Evolutionary conservation across 768 basidiomycete species (phyloP), one percentile per base, ranked within the genome.

Genomic region (Termitomyces sp.): DNA sequence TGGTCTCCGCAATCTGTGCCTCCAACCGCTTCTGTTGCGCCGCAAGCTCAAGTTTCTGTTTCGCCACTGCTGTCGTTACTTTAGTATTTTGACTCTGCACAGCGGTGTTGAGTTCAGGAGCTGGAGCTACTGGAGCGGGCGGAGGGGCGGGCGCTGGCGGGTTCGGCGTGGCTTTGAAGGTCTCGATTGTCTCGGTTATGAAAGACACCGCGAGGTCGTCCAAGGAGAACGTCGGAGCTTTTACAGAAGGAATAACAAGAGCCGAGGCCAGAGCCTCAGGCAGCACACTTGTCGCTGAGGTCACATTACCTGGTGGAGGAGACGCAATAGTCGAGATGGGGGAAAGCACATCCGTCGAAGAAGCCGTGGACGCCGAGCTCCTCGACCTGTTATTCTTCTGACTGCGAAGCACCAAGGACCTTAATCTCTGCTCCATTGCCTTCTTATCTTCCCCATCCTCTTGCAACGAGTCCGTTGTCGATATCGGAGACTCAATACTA

Each of bases 191-290:
- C 68, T 84, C 80, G 0, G 78, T 75, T 56, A 86, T 85, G 61
- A 86, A 82, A 0, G 82, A 81, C 47, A 77, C 73, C 0, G 83
- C 83, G 34, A 86, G 69, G 47, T 82, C 79, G 38, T 84, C 82
- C 35, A 84, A 62, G n/a, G 75, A 73, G 52, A 72, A 70, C 45
- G 55, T 42, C 21, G 34, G 37, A 27, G 44, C 40, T 34, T 21
- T 54, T 56, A 23, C 60, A 57, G 69, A 42, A 7, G 67, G 47
- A 5, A 57, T 43, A 25, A 51, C 29, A n/a, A 49, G 49, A 53
- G 42, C 21, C 38, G 59, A 42, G 19, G 46, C 21, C 7, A 41
- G 19, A 25, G 41, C 27, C 6, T 43, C 42, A 38, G 10, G 25
- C 11, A 27, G 17, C 17, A 14, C 27, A 9, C 31, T 31, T n/a